Conservation (phyloP, 768 basidiomycete genomes). For the Tulasnella sp. region DNA sequence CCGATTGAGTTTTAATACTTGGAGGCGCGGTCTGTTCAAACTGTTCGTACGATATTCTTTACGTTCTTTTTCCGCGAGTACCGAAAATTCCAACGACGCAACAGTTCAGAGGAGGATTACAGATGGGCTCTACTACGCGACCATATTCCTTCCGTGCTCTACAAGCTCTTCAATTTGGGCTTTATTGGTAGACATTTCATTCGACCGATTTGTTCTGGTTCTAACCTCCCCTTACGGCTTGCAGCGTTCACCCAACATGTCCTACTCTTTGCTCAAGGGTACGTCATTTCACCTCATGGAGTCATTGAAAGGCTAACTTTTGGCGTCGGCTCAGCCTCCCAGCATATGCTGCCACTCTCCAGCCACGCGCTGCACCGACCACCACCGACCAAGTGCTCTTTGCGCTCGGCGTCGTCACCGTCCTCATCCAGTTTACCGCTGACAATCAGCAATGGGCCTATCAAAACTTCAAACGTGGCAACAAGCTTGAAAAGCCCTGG, state of each 20-base stretch:
- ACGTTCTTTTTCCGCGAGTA: neutral
- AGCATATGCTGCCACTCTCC: constrained; percentile 46
- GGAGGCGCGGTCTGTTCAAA: constrained; percentile 73
- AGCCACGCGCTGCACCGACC: constrained; percentile 50
- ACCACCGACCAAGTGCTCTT: constrained; percentile 68
- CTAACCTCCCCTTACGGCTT: neutral
- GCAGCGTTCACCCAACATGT: constrained; percentile 72
- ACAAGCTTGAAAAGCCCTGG: constrained; percentile 51
- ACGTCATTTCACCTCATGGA: constrained; percentile 19
- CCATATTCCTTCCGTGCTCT: constrained; percentile 51
- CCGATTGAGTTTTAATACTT: constrained; percentile 75
- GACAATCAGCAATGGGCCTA: constrained; percentile 78
- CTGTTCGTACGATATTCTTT: constrained; percentile 45
- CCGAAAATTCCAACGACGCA: constrained; percentile 14
- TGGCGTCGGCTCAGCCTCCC: constrained; percentile 41
- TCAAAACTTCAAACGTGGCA: constrained; percentile 62
- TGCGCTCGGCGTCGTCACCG: constrained; percentile 50
- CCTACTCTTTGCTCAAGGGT: constrained; percentile 65
- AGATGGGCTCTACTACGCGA: constrained; percentile 77
- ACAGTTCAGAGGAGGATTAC: constrained; percentile 82
- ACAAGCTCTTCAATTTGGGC: constrained; percentile 60
- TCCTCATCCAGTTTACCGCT: constrained; percentile 72
- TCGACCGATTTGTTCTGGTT: neutral
- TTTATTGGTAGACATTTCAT: constrained; percentile 57
- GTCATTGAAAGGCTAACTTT: constrained; percentile 7